Percentiles rank a stretch among this genome's conserved stretches.
These are phyloP conservation scores for Cytospora paraplurivora DNA, from an alignment of 2,329 filamentous ascomycete species.

Conservation along the genomic window DNA sequence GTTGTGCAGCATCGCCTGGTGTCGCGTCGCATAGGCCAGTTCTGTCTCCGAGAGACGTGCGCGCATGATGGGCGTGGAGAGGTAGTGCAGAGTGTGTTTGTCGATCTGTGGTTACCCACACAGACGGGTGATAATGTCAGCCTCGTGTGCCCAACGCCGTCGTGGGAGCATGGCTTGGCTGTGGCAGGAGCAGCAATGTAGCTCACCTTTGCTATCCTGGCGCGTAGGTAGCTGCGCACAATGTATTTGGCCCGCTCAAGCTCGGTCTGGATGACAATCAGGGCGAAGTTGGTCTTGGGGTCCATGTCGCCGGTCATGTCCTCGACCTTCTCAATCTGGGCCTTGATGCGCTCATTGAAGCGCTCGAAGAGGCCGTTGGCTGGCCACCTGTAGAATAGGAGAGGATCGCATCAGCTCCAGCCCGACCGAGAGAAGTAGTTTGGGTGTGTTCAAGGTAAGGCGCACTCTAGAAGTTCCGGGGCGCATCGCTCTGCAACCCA, in stretches of 20 bases:
- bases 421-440: slow-evolving; percentile 30
- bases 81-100: slow-evolving; percentile 73
- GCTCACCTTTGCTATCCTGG: slow-evolving; percentile 80
- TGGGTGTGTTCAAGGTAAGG: slow-evolving; percentile 36
- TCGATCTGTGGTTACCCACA: slow-evolving; percentile 61
- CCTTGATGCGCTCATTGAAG: slow-evolving; percentile 64
- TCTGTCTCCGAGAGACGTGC: slow-evolving; percentile 75
- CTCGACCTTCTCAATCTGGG: slow-evolving; percentile 43
- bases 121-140: slow-evolving; percentile 3
- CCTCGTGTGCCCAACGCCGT: not conserved
- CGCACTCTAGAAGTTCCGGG: slow-evolving; percentile 79
- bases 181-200: slow-evolving; percentile 23
- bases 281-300: slow-evolving; percentile 85
- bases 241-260: slow-evolving; percentile 93
- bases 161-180: not conserved
- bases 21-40: slow-evolving; percentile 77
- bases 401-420: not conserved
- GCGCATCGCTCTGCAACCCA: slow-evolving; percentile 93
- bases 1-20: slow-evolving; percentile 79
- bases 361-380: slow-evolving; percentile 77
- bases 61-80: slow-evolving; percentile 57
- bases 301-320: slow-evolving; percentile 80
- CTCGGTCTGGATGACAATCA: slow-evolving; percentile 96
- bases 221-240: slow-evolving; percentile 77
- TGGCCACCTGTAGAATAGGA: slow-evolving; percentile 54